A percentile compares a stretch with the other conserved stretches of the same genome.
phyloP scores from a whole-genome alignment of 495 filamentous ascomycete species.

The Trichocladium antarcticum region DNA sequence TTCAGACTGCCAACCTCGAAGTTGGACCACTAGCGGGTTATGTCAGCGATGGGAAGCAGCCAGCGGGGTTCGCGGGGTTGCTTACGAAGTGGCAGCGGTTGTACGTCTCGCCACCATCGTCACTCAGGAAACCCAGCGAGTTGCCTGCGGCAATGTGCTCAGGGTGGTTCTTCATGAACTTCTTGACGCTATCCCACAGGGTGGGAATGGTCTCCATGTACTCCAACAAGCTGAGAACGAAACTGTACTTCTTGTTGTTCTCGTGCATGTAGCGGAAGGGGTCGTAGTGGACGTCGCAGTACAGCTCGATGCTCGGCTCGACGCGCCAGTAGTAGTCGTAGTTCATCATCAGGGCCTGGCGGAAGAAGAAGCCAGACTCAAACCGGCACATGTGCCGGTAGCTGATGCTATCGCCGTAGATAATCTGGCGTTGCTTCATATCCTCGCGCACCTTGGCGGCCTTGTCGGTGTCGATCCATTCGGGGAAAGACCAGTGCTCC shows the following conservation, averaged over 20 bases:
- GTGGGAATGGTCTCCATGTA: slow-evolving; percentile 94
- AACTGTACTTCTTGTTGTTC: slow-evolving; percentile 83
- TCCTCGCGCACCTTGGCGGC: slow-evolving; percentile 69
- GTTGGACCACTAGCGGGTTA: slow-evolving; percentile 65
- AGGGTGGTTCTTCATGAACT: slow-evolving; percentile 78
- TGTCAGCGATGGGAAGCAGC: neutral
- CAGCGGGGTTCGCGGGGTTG: slow-evolving; percentile 8
- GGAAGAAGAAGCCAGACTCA: slow-evolving; percentile 91
- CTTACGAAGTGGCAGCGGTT: slow-evolving; percentile 95
- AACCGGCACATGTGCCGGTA: slow-evolving; percentile 94
- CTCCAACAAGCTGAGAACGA: slow-evolving; percentile 82
- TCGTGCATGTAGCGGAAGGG: slow-evolving; percentile 82
- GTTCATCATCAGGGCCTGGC: slow-evolving; percentile 65
- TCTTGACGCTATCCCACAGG: slow-evolving; percentile 85
- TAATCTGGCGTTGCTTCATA: slow-evolving; percentile 75
- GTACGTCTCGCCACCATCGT: slow-evolving; percentile 79
- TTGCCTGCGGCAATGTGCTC: slow-evolving; percentile 78
- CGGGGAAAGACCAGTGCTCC: slow-evolving; percentile 86
- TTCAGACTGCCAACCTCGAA: slow-evolving; percentile 80
- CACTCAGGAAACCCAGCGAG: slow-evolving; percentile 81
- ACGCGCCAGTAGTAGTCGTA: slow-evolving; percentile 94
- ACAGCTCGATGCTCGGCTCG: slow-evolving; percentile 79
- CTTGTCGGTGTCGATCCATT: slow-evolving; percentile 77
- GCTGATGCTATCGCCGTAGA: slow-evolving; percentile 87
- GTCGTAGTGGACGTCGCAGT: slow-evolving; percentile 74